Percentiles rank a stretch among this genome's conserved stretches.
phyloP scores from a whole-genome alignment of 441 rosid species.

The Pelargonium cotyledonis region DNA sequence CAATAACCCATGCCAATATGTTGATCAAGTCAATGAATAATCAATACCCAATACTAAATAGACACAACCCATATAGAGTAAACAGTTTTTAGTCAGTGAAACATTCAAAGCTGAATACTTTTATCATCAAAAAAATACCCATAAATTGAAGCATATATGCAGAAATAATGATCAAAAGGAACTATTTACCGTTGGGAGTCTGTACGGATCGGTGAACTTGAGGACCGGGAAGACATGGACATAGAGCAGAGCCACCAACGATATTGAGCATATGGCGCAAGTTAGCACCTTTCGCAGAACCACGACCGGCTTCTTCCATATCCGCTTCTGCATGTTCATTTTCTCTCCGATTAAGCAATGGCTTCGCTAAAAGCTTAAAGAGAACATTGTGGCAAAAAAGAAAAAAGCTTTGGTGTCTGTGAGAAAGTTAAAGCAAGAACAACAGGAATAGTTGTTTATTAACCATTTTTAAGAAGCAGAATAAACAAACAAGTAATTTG shows the following conservation, averaged over 20 bases:
- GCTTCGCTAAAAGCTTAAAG: neutral
- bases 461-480: neutral
- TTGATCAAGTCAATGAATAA: neutral
- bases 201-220: conserved; percentile 40
- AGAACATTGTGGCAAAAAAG: neutral
- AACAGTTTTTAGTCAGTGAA: neutral
- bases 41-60: neutral
- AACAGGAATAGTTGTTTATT: neutral
- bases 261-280: conserved; percentile 56
- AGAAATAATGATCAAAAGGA: neutral
- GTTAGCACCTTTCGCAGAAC: conserved; percentile 48
- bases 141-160: conserved; percentile 1
- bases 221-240: conserved; percentile 51
- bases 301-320: conserved; percentile 33
- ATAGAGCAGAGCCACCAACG: conserved; percentile 52
- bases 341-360: neutral
- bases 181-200: conserved; percentile 35
- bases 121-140: neutral
- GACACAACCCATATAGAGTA: neutral
- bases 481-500: neutral
- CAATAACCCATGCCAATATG: neutral
- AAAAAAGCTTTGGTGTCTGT: conserved; percentile 2
- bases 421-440: neutral
- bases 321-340: conserved; percentile 48
- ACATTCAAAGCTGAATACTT: neutral